These are phyloP conservation scores for Trichoderma koningii DNA, from an alignment of 2,329 filamentous ascomycete species.

Conservation along the genomic window DNA sequence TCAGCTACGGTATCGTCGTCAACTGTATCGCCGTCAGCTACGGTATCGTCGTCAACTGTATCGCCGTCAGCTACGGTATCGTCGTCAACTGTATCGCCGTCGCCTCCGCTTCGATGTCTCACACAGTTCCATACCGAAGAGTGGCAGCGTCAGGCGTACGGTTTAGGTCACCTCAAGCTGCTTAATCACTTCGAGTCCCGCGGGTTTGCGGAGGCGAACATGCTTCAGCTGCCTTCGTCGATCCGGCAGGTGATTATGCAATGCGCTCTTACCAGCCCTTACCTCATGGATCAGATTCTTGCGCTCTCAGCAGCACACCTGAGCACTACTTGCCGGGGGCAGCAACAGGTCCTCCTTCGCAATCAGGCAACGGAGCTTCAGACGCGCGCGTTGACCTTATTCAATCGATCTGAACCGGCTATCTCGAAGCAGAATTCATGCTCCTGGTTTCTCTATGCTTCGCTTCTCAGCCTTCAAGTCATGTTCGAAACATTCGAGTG, in stretches of 20 bases:
- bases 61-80: background rate
- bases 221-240: background rate
- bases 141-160: conserved; percentile 31
- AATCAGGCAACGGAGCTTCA: conserved; percentile 42
- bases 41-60: background rate
- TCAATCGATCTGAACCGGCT: conserved; percentile 32
- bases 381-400: conserved; percentile 39
- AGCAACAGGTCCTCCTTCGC: conserved; percentile 31
- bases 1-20: too few species aligned
- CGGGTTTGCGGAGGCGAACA: background rate
- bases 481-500: conserved; percentile 46
- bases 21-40: background rate
- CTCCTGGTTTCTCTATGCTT: conserved; percentile 42
- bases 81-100: background rate
- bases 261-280: conserved; percentile 29
- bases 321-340: conserved; percentile 33
- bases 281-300: conserved; percentile 44
- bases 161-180: conserved; percentile 36
- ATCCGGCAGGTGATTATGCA: conserved; percentile 21
- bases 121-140: background rate
- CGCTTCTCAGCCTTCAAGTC: conserved; percentile 44
- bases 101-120: too few species aligned
- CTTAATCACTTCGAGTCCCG: conserved; percentile 30
- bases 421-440: conserved; percentile 34
- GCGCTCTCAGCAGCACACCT: conserved; percentile 44